Evolutionary conservation across 768 basidiomycete species (phyloP), one percentile per base, ranked within the genome.

Genomic region (Naganishia randhawae): DNA sequence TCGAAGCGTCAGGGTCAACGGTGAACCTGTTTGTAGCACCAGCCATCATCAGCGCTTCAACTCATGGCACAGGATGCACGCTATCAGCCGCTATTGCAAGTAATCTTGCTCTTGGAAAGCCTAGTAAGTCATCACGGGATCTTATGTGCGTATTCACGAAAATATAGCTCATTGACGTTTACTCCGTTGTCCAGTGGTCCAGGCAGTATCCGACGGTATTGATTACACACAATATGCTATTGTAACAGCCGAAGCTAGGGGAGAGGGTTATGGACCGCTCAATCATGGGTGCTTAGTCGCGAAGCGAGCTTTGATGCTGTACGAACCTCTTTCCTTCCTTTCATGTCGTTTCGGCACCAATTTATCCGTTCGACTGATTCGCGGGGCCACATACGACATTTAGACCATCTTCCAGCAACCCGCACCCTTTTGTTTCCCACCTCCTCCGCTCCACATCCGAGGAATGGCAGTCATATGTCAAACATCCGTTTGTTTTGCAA

Each of bases 21-120:
- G 54, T 19, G 31, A 31, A 65, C 31, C 42, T 71, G 22, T 71
- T 75, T 37, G 66, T 75, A 19, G 57, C 66, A 80, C 91, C 25
- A 82, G 87, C 16, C 86, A 65, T 89, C 7, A 84, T 80, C 37
- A 90, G 83, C 31, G 67, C 54, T 8, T 65, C 66, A 71, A 96
- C 92, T 0, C 93, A 95, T 75, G 93, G 93, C 0, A 96, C 93
- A 0, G 93, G 92, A 1, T 96, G 92, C 77, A 96, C 93, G 0
- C 82, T 96, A n/a, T 88, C 87, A 52, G 87, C 92, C 0, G 90
- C 91, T 0, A 84, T 95, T 19, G 87, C 88, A 1, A 86, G 86
- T 65, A 83, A 83, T 6, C 81, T 93, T 17, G 88, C 85, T 2
- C 82, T 81, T 51, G 86, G 85, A 67, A 71, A 69, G 10, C 57